A percentile compares a stretch with the other conserved stretches of the same genome.
Conservation (phyloP, 345 rosid genomes). For the Arabis hirsuta region DNA sequence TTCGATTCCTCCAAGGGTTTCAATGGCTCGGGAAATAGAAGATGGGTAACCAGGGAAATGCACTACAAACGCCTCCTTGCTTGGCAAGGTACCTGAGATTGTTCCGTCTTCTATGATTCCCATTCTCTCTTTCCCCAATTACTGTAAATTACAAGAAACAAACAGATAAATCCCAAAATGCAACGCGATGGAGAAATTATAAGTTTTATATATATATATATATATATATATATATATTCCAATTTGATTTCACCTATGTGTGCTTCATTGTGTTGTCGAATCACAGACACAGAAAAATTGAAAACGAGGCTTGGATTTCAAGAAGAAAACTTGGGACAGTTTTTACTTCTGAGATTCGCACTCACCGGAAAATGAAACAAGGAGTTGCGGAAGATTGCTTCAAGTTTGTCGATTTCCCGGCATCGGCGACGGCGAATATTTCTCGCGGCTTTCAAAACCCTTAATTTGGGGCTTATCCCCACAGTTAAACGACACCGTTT, state of each 20-base stretch:
- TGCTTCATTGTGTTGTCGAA: slow-evolving; percentile 9
- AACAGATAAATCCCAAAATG: not conserved
- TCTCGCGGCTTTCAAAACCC: slow-evolving; percentile 37
- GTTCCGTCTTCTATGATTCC: slow-evolving; percentile 71
- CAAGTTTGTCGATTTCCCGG: slow-evolving; percentile 18
- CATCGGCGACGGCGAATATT: slow-evolving; percentile 40
- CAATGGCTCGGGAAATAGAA: slow-evolving; percentile 67
- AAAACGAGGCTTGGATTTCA: not conserved
- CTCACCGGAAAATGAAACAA: slow-evolving; percentile 24
- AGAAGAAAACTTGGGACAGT: too few relatives aligned
- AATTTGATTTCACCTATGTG: not conserved
- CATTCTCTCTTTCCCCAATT: slow-evolving; percentile 43
- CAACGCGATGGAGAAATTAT: not conserved
- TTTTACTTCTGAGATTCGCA: not conserved
- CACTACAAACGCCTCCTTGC: slow-evolving; percentile 64
- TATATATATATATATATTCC: not conserved
- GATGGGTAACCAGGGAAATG: slow-evolving; percentile 91
- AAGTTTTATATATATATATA: not conserved
- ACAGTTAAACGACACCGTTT: not conserved
- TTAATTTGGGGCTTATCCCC: not conserved
- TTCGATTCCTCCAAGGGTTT: slow-evolving; percentile 79
- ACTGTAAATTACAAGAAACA: slow-evolving; percentile 20
- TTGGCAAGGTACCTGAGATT: slow-evolving; percentile 70
- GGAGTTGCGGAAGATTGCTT: slow-evolving; percentile 11
- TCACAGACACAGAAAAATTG: not conserved